Evolutionary conservation across 2,329 filamentous ascomycete species (phyloP).

Genomic region (Pseudogymnoascus verrucosus): DNA sequence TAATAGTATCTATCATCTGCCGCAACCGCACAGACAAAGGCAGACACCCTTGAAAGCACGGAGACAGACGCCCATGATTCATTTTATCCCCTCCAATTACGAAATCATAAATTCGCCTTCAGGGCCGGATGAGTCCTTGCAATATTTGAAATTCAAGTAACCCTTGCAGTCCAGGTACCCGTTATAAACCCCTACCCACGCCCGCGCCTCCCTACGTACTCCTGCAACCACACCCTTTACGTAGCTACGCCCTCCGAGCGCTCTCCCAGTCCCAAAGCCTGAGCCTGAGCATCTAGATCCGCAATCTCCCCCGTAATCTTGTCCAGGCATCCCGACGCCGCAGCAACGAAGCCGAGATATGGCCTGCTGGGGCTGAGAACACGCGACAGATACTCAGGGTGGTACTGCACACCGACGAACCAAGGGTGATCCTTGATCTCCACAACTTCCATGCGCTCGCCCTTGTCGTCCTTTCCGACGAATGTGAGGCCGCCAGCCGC

Average conservation of each 20-base stretch:
- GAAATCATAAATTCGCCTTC: constrained; percentile 1
- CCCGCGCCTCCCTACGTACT: neutral
- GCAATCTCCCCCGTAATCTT: constrained; percentile 18
- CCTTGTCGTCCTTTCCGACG: constrained; percentile 70
- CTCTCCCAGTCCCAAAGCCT: neutral
- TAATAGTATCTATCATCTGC: constrained; percentile 2
- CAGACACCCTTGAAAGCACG: neutral
- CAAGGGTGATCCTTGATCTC: constrained; percentile 78
- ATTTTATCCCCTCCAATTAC: neutral
- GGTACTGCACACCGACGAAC: constrained; percentile 81
- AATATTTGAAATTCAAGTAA: neutral
- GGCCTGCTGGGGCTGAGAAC: constrained; percentile 67
- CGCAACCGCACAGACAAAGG: neutral
- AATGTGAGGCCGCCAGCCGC: constrained; percentile 64
- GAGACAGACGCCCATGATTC: constrained; percentile 2
- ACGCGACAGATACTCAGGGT: constrained; percentile 75
- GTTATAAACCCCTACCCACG: neutral
- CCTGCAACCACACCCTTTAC: neutral
- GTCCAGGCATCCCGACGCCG: constrained; percentile 38
- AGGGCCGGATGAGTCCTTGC: neutral
- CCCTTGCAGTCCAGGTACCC: neutral
- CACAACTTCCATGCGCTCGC: constrained; percentile 73
- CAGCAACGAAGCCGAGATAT: constrained; percentile 79
- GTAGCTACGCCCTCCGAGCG: neutral
- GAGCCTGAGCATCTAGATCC: constrained; percentile 4